phyloP scores from a whole-genome alignment of 257 asterid species.

The Solanum arcanum region DNA sequence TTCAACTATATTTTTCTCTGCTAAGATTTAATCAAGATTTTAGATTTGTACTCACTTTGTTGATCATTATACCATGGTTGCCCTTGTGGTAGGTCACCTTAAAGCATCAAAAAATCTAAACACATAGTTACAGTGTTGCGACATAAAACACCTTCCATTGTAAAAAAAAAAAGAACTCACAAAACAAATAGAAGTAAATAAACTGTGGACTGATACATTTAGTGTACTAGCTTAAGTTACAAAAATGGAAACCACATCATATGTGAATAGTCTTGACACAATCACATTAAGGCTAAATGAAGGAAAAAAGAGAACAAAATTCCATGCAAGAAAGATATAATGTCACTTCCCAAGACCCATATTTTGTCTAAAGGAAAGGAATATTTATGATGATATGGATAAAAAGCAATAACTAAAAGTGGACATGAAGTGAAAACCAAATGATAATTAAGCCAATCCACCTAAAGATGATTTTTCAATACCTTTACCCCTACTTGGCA shows the following conservation, averaged over 20 bases:
- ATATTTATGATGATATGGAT: conserved; percentile 7
- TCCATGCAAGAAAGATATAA: background rate
- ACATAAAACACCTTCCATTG: background rate
- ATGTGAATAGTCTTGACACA: background rate
- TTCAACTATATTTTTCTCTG: background rate
- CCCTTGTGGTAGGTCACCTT: background rate
- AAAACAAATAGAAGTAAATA: background rate
- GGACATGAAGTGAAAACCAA: conserved; percentile 2
- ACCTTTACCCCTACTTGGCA: background rate
- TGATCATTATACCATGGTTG: background rate
- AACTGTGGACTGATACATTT: background rate
- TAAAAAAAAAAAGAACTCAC: background rate
- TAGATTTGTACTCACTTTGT: background rate
- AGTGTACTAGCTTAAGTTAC: background rate
- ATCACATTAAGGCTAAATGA: background rate
- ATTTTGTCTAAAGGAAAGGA: background rate
- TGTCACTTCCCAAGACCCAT: background rate
- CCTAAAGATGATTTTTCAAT: background rate
- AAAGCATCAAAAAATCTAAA: background rate
- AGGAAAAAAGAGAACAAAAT: background rate
- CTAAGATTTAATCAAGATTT: background rate
- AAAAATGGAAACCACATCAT: background rate
- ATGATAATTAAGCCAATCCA: conserved; percentile 7
- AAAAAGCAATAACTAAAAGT: conserved; percentile 1
- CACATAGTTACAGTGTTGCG: background rate